Base-by-base conservation (phyloP, 305 asterid genomes). In the Rubia peregrina region DNA sequence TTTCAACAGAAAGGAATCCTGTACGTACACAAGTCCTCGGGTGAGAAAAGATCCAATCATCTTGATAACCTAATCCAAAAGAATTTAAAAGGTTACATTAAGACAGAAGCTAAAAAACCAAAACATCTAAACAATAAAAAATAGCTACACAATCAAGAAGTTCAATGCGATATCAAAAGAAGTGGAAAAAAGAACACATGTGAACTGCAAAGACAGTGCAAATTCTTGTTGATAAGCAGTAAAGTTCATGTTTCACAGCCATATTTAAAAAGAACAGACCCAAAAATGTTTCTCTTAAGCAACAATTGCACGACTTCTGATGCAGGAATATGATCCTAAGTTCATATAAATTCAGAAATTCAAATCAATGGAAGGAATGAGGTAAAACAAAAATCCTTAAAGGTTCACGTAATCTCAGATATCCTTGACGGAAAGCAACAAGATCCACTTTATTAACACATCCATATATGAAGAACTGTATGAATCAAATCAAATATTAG, bases 11-110 rank as follows among this genome's bases (percentile, higher is more conserved):
- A 66, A 83, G 16, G 36, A 49, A 9, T 38, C 2, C n/a, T 56
- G 68, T 75, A 75, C 92, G 12, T 86, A 92, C 98, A 82, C 86
- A 74, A 90, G 95, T 74, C 86, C 92, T 81, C 97, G 83, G 73
- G 95, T 89, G 76, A 92, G 80, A 17, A 92, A 81, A 51, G 96
- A 90, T 76, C 97, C 96, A 77, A 92, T 90, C 98, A 92, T 92
- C 86, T 80, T 85, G 90, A 81, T 73, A 69, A 73, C 95, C 96
- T 87, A 87, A 51, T 56, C 78, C 72, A 70, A 69, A 60, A 49
- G 78, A 74, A 78, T 64, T 7, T 21, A 36, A 33, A 66, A 43
- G 70, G 53, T 48, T 57, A 17, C 4, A 55, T 57, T 3, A 75
- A 41, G 44, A 26, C 26, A 33, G 12, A 75, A 5, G 24, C 14